Conservation (phyloP, 2,329 filamentous ascomycete genomes). For the Emydomyces testavorans region DNA sequence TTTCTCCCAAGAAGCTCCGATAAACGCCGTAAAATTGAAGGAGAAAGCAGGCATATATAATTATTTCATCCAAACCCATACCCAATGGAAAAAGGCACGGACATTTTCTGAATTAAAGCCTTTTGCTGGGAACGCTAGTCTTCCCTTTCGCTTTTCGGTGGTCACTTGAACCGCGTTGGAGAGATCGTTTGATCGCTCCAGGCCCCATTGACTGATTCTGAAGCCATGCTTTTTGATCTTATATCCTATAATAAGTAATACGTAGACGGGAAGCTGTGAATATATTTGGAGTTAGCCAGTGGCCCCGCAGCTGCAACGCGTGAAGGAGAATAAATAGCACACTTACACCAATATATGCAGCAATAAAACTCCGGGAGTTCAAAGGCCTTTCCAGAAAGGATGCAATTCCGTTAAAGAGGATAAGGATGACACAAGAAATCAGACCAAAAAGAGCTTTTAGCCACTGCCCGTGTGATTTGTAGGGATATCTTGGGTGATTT, state of each 20-base stretch:
- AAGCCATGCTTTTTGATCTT: constrained; percentile 31
- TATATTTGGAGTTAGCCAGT: not conserved
- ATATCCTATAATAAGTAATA: constrained; percentile 31
- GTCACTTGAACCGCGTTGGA: constrained; percentile 30
- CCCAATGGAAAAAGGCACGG: constrained; percentile 24
- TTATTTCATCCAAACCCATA: constrained; percentile 33
- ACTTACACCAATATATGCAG: constrained; percentile 34
- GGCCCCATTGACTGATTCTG: constrained; percentile 26
- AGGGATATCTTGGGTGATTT: constrained; percentile 22
- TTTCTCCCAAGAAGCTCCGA: not conserved
- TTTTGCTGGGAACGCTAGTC: constrained; percentile 29
- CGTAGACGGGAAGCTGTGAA: constrained; percentile 28
- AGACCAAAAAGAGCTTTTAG: constrained; percentile 22
- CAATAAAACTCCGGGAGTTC: constrained; percentile 28
- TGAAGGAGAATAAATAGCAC: not conserved
- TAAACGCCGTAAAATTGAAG: not conserved
- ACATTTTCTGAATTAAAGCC: constrained; percentile 27
- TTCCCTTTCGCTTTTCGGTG: constrained; percentile 26
- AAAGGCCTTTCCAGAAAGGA: constrained; percentile 23
- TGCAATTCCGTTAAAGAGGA: constrained; percentile 19
- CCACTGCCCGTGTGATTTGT: constrained; percentile 23
- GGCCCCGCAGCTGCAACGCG: not conserved
- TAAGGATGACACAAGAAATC: constrained; percentile 17
- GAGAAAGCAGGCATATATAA: not conserved
- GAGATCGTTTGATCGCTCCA: constrained; percentile 29